Percentiles rank a stretch among this genome's conserved stretches.
These are phyloP conservation scores for Begonia peltatifolia DNA, from an alignment of 306 rosid genomes.

Conservation along the genomic window DNA sequence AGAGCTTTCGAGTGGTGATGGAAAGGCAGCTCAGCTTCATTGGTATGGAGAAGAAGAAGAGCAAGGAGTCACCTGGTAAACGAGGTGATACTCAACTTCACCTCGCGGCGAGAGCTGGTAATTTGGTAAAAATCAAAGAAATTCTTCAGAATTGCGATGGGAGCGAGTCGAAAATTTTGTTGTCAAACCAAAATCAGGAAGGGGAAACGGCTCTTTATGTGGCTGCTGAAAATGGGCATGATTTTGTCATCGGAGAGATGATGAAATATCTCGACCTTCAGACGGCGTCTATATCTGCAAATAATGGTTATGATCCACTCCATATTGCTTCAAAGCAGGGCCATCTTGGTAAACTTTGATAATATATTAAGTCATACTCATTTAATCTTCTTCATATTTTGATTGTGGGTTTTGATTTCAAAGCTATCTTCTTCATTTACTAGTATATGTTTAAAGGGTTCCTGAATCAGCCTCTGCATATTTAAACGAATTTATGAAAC, in stretches of 20 bases:
- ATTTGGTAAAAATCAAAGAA: conserved; percentile 40
- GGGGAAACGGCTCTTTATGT: conserved; percentile 89
- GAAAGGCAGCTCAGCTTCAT: conserved; percentile 48
- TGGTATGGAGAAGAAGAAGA: conserved; percentile 29
- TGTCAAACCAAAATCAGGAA: conserved; percentile 65
- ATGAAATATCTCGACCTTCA: conserved; percentile 66
- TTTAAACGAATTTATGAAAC: neutral
- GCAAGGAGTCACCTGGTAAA: conserved; percentile 44
- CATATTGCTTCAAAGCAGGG: conserved; percentile 88
- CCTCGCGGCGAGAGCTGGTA: conserved; percentile 73
- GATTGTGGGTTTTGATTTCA: conserved; percentile 2
- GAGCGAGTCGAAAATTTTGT: conserved; percentile 29
- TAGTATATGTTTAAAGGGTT: neutral
- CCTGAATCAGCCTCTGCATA: neutral
- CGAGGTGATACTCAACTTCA: conserved; percentile 52
- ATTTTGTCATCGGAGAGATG: conserved; percentile 56
- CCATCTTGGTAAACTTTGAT: conserved; percentile 49
- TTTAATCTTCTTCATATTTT: neutral
- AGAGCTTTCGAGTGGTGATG: conserved; percentile 48
- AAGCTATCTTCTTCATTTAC: neutral
- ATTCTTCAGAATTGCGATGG: conserved; percentile 34
- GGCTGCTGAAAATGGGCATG: conserved; percentile 75
- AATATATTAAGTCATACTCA: neutral
- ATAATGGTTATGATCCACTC: conserved; percentile 81
- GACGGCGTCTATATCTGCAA: conserved; percentile 57